Base-by-base conservation (phyloP, 1,139 yeast genomes). In the Scheffersomyces illinoinensis region DNA sequence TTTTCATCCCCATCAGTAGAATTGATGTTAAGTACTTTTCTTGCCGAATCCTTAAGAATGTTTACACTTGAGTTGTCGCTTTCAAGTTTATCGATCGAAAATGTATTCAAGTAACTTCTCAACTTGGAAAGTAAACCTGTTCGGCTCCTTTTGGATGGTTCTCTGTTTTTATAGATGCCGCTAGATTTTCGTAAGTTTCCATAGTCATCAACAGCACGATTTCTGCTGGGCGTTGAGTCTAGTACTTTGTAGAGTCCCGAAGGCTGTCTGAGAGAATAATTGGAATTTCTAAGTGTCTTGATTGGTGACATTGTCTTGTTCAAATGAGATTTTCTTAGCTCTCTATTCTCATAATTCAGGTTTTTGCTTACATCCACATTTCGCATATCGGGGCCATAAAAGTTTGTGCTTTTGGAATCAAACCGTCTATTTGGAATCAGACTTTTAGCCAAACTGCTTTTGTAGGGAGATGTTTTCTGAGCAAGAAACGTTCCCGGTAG, bases 41-140 rank as follows among this genome's bases (percentile, higher is more conserved):
- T 48, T 48, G 51, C 51, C 7, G 51, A 48, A 20, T 48, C 51
- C 10, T 48, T 48, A 6, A 48, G 51, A 14, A 48, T 17, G 21
- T 62, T 58, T 8, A 60, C 62, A 50, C 59, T 62, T 10, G 54
- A 54, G 20, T 58, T 59, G 20, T 62, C 62, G 4, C 55, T 50
- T 33, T 62, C 65, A 49, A 57, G 54, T 10, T 55, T 56, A 7
- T 59, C 62, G 33, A 61, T 52, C 18, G 57, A 58, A 54, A 59
- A 60, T 5, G 51, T 58, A 6, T 61, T 61, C 46, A 64, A 60
- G 46, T 61, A 58, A 18, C 54, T 57, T 49, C 60, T 47, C 19
- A 64, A 53, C 33, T 60, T 50, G 14, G 58, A 48, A 33, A 62
- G 59, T 39, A 62, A 58, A 24, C 52, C 55, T 3, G 55, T 52